Evolutionary conservation across 1,284 basidiomycete genomes (phyloP).

Genomic region (Rhodotorula sp.): DNA sequence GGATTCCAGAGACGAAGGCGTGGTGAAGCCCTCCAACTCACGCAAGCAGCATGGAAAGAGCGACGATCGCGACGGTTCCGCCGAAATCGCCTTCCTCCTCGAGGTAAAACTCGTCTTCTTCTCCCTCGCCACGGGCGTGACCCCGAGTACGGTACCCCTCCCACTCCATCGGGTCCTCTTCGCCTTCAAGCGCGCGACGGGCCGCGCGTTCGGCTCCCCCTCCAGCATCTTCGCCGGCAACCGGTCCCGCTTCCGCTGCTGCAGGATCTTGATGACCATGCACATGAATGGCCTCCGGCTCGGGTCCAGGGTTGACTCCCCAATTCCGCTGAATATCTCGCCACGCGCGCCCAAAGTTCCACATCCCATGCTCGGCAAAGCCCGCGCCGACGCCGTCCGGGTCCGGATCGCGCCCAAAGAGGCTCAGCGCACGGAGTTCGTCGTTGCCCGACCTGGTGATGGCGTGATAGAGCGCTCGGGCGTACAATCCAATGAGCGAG

Average conservation of each 20-base stretch:
- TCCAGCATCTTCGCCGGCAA: neutral
- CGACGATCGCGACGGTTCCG: conserved; percentile 43
- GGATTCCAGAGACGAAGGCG: too few relatives aligned
- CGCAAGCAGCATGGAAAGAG: conserved; percentile 41
- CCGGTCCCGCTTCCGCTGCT: neutral
- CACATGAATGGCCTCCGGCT: conserved; percentile 15
- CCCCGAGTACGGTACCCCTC: conserved; percentile 8
- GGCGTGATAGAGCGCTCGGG: conserved; percentile 78
- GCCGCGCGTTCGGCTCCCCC: conserved; percentile 4
- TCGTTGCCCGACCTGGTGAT: conserved; percentile 57
- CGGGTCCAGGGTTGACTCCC: conserved; percentile 35
- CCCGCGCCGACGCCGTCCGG: conserved; percentile 3
- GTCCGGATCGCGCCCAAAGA: conserved; percentile 32
- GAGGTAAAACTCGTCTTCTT: conserved; percentile 36
- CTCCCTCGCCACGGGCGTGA: conserved; percentile 18
- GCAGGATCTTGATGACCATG: neutral
- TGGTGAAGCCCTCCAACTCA: conserved; percentile 14
- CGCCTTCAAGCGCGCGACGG: conserved; percentile 28
- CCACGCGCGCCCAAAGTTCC: conserved; percentile 35
- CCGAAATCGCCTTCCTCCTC: conserved; percentile 42
- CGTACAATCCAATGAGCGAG: conserved; percentile 77
- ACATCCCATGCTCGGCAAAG: conserved; percentile 9
- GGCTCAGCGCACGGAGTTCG: conserved; percentile 40
- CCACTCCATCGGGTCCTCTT: conserved; percentile 35
- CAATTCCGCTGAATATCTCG: conserved; percentile 35